Conservation (phyloP, 257 asterid genomes). For the Prunella vulgaris region DNA sequence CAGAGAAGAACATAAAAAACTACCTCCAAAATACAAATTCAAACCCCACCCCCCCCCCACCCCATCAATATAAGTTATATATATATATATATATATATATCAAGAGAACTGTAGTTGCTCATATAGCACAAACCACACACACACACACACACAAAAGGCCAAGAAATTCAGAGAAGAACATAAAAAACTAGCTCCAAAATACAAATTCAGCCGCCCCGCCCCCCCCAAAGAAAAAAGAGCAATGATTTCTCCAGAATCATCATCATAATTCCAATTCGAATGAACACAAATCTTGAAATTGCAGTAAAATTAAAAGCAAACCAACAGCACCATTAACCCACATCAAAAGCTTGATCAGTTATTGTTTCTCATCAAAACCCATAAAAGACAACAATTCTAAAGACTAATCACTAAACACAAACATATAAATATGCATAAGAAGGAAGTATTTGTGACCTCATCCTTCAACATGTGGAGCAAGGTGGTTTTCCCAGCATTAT, state of each 20-base stretch:
- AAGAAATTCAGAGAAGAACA: background rate
- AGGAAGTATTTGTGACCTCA: conserved; percentile 23
- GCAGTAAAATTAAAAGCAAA: background rate
- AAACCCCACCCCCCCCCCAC: too few species aligned
- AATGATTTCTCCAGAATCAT: background rate
- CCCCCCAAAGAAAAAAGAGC: background rate
- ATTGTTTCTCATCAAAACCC: background rate
- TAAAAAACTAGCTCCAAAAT: background rate
- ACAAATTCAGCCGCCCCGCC: conserved; percentile 7
- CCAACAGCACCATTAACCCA: background rate
- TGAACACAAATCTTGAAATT: too few species aligned
- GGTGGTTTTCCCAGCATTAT: conserved; percentile 53
- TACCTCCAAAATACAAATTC: background rate
- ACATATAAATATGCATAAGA: too few species aligned
- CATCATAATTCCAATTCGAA: background rate
- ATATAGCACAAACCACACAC: too few species aligned
- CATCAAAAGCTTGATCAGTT: background rate
- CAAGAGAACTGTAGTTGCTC: too few species aligned
- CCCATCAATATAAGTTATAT: too few species aligned
- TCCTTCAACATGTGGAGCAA: conserved; percentile 50
- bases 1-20: background rate
- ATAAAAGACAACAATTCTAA: background rate
- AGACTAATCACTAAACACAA: background rate
- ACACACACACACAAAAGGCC: too few species aligned
- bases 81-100: too few species aligned